Base-by-base conservation (phyloP, 139 green algal species). In the Limnomonas spitsbergensis region DNA sequence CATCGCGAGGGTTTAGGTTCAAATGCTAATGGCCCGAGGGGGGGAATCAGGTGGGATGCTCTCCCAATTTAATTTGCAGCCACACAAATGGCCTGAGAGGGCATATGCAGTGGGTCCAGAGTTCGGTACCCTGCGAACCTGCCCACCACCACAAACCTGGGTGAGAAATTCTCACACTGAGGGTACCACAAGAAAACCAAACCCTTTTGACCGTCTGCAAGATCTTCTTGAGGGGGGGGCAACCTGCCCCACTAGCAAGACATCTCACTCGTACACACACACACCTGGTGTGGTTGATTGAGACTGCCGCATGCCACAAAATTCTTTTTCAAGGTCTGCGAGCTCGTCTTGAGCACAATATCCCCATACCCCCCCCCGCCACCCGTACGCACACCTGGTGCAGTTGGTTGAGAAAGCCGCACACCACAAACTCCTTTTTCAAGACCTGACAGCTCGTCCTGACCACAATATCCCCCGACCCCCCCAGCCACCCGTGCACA, bases 401-500 rank as follows among this genome's bases (percentile, higher is more conserved):
- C 72, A 97, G 89, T 87, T 97, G 92, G 0, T 86, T 92, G 67
- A 97, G 81, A 61, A 95, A 70, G 1, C 93, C 93, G 56, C 88
- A 95, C 38, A 79, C 54, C 24, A 93, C 77, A 56, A 95, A 89
- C 69, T 93, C 88, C 42, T 84, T 85, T 74, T 88, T 89, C 2
- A 85, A 77, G 1, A 69, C 84, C 0, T 77, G 72, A 9, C 67
- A 83, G 68, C 29, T 87, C 38, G 91, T 95, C 69, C 92, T 92
- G 1, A 96, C 70, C 9, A 97, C 83, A 3, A 94, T 88, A 31
- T 97, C 91, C 72, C n/a, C n/a, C n/a, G n/a, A n/a, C n/a, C n/a
- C n/a, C n/a, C n/a, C n/a, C n/a, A n/a, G n/a, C n/a, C 47, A 61
- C 47, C 14, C 47, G 20, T 20, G 20, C 47, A 61, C 47, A 61